Conservation (phyloP, 108 stramenopile genomes). For the Epipyxis sp. region DNA sequence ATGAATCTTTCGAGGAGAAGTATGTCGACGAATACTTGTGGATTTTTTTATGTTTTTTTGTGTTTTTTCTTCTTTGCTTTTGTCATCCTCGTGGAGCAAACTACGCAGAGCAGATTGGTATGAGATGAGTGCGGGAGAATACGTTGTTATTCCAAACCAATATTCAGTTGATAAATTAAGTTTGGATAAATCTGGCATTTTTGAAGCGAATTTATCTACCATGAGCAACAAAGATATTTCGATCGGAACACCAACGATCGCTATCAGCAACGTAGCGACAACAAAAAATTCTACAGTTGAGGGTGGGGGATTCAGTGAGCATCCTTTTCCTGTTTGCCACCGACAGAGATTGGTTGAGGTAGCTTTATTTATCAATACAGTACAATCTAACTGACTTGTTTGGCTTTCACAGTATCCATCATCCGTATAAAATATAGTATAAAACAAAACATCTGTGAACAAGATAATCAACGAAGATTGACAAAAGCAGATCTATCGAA, state of each 20-base stretch:
- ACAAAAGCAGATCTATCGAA: not conserved
- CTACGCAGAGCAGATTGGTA: no score
- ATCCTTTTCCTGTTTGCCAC: not conserved
- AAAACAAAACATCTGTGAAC: conserved; percentile 7
- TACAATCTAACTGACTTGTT: not conserved
- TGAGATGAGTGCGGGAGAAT: no score
- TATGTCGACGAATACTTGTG: no score
- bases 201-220: not conserved
- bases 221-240: not conserved
- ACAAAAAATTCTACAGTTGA: not conserved
- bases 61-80: not conserved
- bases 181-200: not conserved
- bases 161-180: not conserved
- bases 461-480: not conserved
- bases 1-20: no score
- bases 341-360: not conserved
- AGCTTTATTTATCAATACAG: not conserved
- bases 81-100: no score
- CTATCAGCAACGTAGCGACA: not conserved
- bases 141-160: conserved; percentile 17
- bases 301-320: not conserved
- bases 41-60: no score
- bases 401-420: not conserved
- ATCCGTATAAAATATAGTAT: not conserved
- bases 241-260: not conserved